Conservation (phyloP, 2,329 filamentous ascomycete genomes). For the Chaetomiaceae sp. region DNA sequence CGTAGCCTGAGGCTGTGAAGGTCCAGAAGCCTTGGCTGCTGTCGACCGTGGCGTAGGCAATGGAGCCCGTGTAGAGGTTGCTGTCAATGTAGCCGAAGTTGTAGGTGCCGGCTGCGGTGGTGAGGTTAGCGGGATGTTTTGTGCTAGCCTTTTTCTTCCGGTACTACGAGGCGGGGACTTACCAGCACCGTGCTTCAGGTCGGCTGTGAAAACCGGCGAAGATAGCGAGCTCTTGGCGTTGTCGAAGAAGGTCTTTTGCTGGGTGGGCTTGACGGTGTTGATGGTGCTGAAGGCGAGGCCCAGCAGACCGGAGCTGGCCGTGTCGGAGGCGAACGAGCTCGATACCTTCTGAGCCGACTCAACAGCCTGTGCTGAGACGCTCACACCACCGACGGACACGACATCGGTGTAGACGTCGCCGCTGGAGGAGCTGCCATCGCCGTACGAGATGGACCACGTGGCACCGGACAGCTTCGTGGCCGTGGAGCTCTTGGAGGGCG, state of each 20-base stretch:
- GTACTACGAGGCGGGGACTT: conserved; percentile 16
- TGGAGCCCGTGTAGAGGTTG: conserved; percentile 49
- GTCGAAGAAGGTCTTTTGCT: conserved; percentile 42
- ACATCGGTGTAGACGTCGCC: conserved; percentile 42
- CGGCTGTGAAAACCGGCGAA: conserved; percentile 32
- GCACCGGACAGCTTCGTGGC: conserved; percentile 34
- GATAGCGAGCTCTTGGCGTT: conserved; percentile 30
- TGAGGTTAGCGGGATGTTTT: not conserved
- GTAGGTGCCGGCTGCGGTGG: conserved; percentile 29
- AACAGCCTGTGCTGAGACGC: conserved; percentile 38
- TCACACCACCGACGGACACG: conserved; percentile 39
- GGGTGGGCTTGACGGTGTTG: conserved; percentile 38
- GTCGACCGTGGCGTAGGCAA: conserved; percentile 54
- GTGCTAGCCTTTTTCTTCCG: too few relatives aligned
- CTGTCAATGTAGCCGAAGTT: conserved; percentile 48
- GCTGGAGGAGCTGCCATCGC: conserved; percentile 39
- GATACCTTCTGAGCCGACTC: conserved; percentile 40
- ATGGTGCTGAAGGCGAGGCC: conserved; percentile 40
- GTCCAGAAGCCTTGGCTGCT: conserved; percentile 58
- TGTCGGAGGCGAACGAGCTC: conserved; percentile 34
- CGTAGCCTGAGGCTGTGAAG: conserved; percentile 41
- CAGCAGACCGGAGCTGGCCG: conserved; percentile 38
- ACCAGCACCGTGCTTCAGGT: conserved; percentile 33
- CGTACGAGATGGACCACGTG: conserved; percentile 40
- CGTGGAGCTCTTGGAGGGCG: conserved; percentile 36